Conservation (phyloP, 805 yeast species). For the Soucietia sequanensis region DNA sequence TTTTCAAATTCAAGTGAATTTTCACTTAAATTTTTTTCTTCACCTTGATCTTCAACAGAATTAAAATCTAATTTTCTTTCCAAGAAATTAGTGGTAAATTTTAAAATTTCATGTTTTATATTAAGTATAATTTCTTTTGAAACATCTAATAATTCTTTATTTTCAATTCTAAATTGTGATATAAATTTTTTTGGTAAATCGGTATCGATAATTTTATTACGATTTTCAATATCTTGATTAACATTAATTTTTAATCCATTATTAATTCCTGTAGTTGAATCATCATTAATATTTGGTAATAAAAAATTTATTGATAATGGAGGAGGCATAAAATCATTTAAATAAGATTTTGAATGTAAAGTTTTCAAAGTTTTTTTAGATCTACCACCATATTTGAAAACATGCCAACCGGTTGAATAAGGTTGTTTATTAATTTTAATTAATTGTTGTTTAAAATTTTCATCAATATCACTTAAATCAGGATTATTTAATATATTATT, state of each 20-base stretch:
- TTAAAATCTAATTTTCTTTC: not conserved
- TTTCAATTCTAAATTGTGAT: not conserved
- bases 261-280: not conserved
- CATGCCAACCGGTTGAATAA: constrained; percentile 37
- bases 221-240: constrained; percentile 12
- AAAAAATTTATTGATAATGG: constrained; percentile 33
- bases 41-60: not conserved
- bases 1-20: not conserved
- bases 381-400: constrained; percentile 32
- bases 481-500: constrained; percentile 7
- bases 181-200: constrained; percentile 7
- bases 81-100: constrained; percentile 6
- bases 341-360: constrained; percentile 36
- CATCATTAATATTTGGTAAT: constrained; percentile 17
- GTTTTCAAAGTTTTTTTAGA: constrained; percentile 23
- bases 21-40: not conserved
- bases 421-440: constrained; percentile 6
- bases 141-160: constrained; percentile 1
- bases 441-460: constrained; percentile 4
- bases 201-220: constrained; percentile 8
- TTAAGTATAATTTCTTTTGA: constrained; percentile 10
- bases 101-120: constrained; percentile 11
- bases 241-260: constrained; percentile 13
- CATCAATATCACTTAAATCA: constrained; percentile 1
- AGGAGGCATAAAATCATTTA: constrained; percentile 41